Base-by-base conservation (phyloP, 2,329 filamentous ascomycete genomes). In the Xylaria hypoxylon region DNA sequence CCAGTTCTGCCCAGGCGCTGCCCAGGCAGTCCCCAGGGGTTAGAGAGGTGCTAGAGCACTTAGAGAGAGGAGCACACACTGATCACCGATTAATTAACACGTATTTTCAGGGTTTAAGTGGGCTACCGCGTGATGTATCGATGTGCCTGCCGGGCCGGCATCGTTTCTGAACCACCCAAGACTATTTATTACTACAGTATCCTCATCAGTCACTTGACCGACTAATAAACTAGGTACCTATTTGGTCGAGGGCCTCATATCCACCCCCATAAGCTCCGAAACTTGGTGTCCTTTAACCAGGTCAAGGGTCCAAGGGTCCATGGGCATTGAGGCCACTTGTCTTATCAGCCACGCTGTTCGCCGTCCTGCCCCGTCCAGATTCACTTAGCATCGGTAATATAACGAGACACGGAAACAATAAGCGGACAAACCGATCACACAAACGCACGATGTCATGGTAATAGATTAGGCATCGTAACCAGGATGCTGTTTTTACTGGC, bases 141-240 rank as follows among this genome's bases (percentile, higher is more conserved):
- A 55, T 50, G 44, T 64, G 65, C 60, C 61, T 64, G 60, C 60
- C 61, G 60, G 64, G 45, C 62, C 65, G 62, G 65, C 58, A 68
- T 56, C 55, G 53, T 58, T 48, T 62, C 47, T 58, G n/a, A 40
- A 45, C 35, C 59, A 47, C 19, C 47, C 11, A 53, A 13, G 38
- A 47, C 35, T 19, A 40, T 13, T 19, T 48, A 58, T 62, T 65
- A 62, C 56, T 56, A 57, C 51, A 38, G 35, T 26, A 55, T 61
- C 33, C 38, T 53, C 33, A 52, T 17, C 28, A 64, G 60, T 64
- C 64, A 64, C n/a, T 67, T 67, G 65, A 64, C 65, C 60, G 65
- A 67, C 51, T 53, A 48, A 64, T 40, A 62, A 59, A 42, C 50
- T 50, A 55, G 38, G 42, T 19, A 53, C 59, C 28, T 62, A 35